These are phyloP conservation scores for Phoma sp. DNA, from an alignment of 2,329 filamentous ascomycete genomes.

Conservation along the genomic window DNA sequence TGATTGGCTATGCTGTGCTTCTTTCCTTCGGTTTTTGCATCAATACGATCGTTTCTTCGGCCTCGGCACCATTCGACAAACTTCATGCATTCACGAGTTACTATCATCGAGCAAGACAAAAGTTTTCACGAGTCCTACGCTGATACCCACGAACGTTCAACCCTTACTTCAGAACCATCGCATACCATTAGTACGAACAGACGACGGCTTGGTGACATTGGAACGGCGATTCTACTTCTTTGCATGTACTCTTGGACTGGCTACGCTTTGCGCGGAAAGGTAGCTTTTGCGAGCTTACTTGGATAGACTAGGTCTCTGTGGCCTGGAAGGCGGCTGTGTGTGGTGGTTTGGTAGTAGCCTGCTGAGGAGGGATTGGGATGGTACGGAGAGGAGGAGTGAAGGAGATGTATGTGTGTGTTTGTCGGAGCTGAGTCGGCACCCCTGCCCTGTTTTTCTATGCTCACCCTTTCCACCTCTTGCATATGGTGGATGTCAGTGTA, in stretches of 20 bases:
- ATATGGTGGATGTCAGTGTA: constrained; percentile 25
- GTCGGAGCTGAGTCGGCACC: constrained; percentile 37
- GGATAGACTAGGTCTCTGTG: constrained; percentile 34
- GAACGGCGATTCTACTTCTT: constrained; percentile 28
- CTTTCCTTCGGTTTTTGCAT: constrained; percentile 23
- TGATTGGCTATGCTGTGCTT: constrained; percentile 11
- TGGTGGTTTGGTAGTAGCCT: constrained; percentile 41
- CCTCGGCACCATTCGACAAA: constrained; percentile 44
- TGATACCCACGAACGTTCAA: constrained; percentile 54
- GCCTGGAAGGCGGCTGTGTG: constrained; percentile 41
- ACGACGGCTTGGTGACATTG: constrained; percentile 47
- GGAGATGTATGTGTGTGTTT: constrained; percentile 30
- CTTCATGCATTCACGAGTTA: constrained; percentile 47
- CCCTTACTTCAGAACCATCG: constrained; percentile 46
- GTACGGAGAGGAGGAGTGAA: constrained; percentile 18
- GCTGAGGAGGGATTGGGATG: constrained; percentile 16
- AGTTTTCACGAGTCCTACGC: constrained; percentile 51
- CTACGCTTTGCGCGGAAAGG: constrained; percentile 12
- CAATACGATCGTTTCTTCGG: constrained; percentile 42
- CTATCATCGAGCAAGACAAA: constrained; percentile 41
- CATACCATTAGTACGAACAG: constrained; percentile 46
- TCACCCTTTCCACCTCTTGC: constrained; percentile 18
- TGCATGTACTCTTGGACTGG: constrained; percentile 20
- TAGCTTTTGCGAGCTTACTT: constrained; percentile 25
- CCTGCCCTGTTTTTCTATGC: constrained; percentile 26